Evolutionary conservation across 169 alveolate genomes (phyloP).

Genomic region (Theileria parva): DNA sequence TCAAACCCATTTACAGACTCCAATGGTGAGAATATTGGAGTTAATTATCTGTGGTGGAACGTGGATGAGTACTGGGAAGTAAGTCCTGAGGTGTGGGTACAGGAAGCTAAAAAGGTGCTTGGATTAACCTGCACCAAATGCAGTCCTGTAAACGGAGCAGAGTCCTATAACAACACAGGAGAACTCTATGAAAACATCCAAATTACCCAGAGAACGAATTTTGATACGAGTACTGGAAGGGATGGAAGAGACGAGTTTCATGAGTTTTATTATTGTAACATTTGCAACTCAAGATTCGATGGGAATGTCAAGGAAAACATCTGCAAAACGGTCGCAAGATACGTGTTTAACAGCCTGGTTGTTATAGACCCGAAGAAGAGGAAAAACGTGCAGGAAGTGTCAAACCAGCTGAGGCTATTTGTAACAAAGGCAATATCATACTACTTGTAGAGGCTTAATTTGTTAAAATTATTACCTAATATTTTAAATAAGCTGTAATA

Average conservation of each 20-base stretch:
- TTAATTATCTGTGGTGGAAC: slow-evolving; percentile 62
- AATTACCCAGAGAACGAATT: slow-evolving; percentile 15
- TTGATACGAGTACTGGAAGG: slow-evolving; percentile 29
- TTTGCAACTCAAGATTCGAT: slow-evolving; percentile 18
- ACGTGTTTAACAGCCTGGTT: slow-evolving; percentile 68
- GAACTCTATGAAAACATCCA: neutral
- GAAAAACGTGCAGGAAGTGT: slow-evolving; percentile 68
- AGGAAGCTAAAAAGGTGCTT: slow-evolving; percentile 33
- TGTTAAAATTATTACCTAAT: neutral
- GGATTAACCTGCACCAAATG: slow-evolving; percentile 33
- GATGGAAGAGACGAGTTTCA: slow-evolving; percentile 5
- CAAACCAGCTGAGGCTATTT: slow-evolving; percentile 54
- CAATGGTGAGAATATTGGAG: slow-evolving; percentile 18
- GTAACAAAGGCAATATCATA: slow-evolving; percentile 48
- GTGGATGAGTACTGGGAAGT: slow-evolving; percentile 64
- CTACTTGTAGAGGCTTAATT: slow-evolving; percentile 18
- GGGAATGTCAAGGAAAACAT: slow-evolving; percentile 39
- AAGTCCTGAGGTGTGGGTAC: slow-evolving; percentile 55
- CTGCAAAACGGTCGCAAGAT: slow-evolving; percentile 69
- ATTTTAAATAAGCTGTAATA: neutral
- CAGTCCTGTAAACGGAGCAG: neutral
- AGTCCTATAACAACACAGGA: neutral
- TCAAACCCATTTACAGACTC: slow-evolving; percentile 7
- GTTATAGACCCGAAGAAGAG: slow-evolving; percentile 66
- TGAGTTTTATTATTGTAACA: neutral